Conservation (phyloP, 208 protist species). For the Trypanosomatidae sp. region DNA sequence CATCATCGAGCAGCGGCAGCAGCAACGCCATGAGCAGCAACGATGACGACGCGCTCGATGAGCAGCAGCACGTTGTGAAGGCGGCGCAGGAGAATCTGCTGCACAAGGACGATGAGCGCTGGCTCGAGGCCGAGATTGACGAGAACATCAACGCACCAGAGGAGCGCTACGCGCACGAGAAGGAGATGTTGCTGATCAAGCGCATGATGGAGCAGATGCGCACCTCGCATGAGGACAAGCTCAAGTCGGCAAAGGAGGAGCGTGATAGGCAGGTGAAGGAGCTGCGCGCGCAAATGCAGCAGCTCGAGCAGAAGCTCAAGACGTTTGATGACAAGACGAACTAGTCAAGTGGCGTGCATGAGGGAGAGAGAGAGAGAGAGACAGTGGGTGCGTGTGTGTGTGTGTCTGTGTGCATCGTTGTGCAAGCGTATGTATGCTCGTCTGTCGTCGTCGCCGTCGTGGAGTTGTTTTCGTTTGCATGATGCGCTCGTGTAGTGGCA, state of each 20-base stretch:
- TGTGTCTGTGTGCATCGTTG: too few species aligned
- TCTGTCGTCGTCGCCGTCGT: too few species aligned
- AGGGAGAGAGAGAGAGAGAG: too few species aligned
- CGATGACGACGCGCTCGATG: too few species aligned
- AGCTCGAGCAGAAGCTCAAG: slow-evolving; percentile 28
- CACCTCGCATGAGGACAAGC: slow-evolving; percentile 26
- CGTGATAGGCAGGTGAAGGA: slow-evolving; percentile 21
- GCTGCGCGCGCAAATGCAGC: slow-evolving; percentile 31
- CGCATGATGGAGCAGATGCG: slow-evolving; percentile 26
- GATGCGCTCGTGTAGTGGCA: too few species aligned
- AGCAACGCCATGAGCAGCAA: too few species aligned
- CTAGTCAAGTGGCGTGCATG: too few species aligned
- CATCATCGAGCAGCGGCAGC: slow-evolving; percentile 3
- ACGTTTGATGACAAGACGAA: slow-evolving; percentile 13
- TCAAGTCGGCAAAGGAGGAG: slow-evolving; percentile 17
- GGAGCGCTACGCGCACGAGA: slow-evolving; percentile 64
- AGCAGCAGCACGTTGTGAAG: slow-evolving; percentile 21
- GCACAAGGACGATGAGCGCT: slow-evolving; percentile 39
- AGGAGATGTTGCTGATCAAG: slow-evolving; percentile 44
- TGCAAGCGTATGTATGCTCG: too few species aligned
- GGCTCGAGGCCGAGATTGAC: slow-evolving; percentile 81
- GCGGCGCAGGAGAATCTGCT: slow-evolving; percentile 30
- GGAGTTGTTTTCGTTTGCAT: too few species aligned
- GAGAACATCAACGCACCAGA: slow-evolving; percentile 69
- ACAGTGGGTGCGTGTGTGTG: too few species aligned